phyloP scores from a whole-genome alignment of 768 basidiomycete genomes.

The Calvatia gigantea region DNA sequence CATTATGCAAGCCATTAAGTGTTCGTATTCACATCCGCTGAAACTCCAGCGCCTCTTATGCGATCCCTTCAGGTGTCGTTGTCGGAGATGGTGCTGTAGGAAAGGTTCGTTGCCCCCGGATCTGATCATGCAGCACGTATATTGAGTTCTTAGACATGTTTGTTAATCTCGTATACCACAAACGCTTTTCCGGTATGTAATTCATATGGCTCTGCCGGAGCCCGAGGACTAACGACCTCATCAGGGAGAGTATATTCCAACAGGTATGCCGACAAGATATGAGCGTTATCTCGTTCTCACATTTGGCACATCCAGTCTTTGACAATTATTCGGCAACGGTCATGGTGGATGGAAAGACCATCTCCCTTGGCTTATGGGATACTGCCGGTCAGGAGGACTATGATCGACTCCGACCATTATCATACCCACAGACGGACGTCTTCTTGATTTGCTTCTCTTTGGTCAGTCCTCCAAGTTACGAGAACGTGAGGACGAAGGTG shows the following conservation, averaged over 20 bases:
- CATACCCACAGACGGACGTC: conserved; percentile 98
- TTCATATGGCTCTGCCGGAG: conserved; percentile 7
- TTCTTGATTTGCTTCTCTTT: conserved; percentile 99
- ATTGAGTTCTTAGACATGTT: conserved; percentile 72
- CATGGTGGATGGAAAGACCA: conserved; percentile 98
- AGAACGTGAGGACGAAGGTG: conserved; percentile 98
- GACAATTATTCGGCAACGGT: conserved; percentile 99
- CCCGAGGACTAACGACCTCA: conserved; percentile 18
- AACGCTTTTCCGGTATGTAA: conserved; percentile 88
- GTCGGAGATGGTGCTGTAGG: conserved; percentile 99
- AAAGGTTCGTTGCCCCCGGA: conserved; percentile 58
- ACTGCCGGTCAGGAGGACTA: conserved; percentile 99
- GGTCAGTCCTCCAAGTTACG: conserved; percentile 96
- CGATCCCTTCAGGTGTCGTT: conserved; percentile 74
- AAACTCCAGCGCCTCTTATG: conserved; percentile 26
- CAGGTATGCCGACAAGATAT: conserved; percentile 48
- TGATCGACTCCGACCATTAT: conserved; percentile 94
- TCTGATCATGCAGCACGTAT: conserved; percentile 10
- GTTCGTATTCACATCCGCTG: conserved; percentile 39
- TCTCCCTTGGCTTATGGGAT: conserved; percentile 98
- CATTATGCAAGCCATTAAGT: conserved; percentile 91
- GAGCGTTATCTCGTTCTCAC: conserved; percentile 8
- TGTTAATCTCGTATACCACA: conserved; percentile 99
- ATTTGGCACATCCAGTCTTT: conserved; percentile 59
- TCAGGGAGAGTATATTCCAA: conserved; percentile 96